Evolutionary conservation across 805 yeast genomes (phyloP), one percentile per base, ranked within the genome.

Genomic region (Helenozyma baotianmanensis): DNA sequence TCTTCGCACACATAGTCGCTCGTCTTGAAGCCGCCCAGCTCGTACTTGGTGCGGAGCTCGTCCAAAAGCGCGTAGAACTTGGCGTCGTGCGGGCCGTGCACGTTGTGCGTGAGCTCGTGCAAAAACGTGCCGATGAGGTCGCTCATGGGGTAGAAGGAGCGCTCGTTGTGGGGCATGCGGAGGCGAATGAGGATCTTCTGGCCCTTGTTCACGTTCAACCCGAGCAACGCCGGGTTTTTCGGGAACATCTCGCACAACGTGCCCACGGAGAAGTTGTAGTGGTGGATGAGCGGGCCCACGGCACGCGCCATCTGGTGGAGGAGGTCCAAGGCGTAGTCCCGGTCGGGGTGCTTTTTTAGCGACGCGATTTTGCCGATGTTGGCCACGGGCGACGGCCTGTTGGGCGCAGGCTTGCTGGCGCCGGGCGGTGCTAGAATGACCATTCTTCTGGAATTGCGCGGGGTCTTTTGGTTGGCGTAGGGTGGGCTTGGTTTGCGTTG

Each of bases 71-170:
- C 61, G 52, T 85, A 85, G 51, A 90, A 90, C 38, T 59, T 60
- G 2, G 61, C 72, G 60, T 90, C 82, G 52, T 90, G 97, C 0
- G 95, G 83, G 0, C 96, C 96, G 48, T 64, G 63, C 14, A 68
- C 53, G 53, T 87, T 89, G 54, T 90, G 97, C 2, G 86, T 74
- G 25, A 90, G 64, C 54, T 90, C 97, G 56, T 90, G 97, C 4
- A 90, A 62, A 78, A 88, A 74, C 0, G 96, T 87, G 1, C 88
- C 95, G 16, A 89, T 51, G 2, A 89, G 59, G 31, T 78, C 78
- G 3, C 77, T 69, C 56, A 80, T 60, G 1, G 88, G 80, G 13
- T 78, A 53, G 53, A 89, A 88, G 56, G 53, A 56, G 10, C 56
- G 35, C n/a, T 56, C 58, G 46, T 82, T 74, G 14, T 61, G 54